Percentiles rank a stretch among this genome's conserved stretches.
phyloP scores from a whole-genome alignment of 2,329 filamentous ascomycete species.

The Pseudogymnoascus sp. region DNA sequence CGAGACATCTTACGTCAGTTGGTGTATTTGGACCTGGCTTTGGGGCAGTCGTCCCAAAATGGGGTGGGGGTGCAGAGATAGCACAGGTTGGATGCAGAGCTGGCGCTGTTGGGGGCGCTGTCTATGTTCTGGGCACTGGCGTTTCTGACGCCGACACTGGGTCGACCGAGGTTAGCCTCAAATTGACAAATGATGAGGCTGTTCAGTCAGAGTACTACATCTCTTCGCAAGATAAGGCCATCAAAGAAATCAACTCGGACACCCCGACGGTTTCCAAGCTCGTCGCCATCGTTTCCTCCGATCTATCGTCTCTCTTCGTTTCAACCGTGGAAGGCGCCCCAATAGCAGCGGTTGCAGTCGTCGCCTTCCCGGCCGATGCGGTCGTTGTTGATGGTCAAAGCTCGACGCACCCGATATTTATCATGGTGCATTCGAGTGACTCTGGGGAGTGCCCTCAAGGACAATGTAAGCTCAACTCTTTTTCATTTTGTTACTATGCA shows the following conservation, averaged over 20 bases:
- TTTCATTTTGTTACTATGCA: constrained; percentile 16
- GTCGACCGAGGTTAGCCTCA: constrained; percentile 36
- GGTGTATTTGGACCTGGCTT: constrained; percentile 85
- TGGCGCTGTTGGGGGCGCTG: constrained; percentile 80
- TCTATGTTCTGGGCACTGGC: constrained; percentile 78
- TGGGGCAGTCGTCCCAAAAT: constrained; percentile 84
- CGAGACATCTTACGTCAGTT: constrained; percentile 77
- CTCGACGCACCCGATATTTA: constrained; percentile 47
- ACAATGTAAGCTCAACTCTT: constrained; percentile 69
- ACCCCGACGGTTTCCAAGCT: constrained; percentile 47
- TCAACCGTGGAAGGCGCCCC: constrained; percentile 68
- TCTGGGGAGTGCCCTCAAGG: constrained; percentile 83
- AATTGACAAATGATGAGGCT: constrained; percentile 51
- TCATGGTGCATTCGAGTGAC: constrained; percentile 75
- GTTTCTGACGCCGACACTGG: constrained; percentile 39
- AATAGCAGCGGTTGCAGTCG: constrained; percentile 64
- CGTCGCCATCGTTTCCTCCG: constrained; percentile 63
- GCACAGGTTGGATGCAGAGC: constrained; percentile 88
- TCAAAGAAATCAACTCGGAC: not conserved
- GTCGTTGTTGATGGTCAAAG: constrained; percentile 33
- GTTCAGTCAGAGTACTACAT: constrained; percentile 47
- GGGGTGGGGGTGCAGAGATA: constrained; percentile 83
- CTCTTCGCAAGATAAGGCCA: constrained; percentile 18
- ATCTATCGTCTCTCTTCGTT: constrained; percentile 62
- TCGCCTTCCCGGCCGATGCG: constrained; percentile 56